Base-by-base conservation (phyloP, 2,329 filamentous ascomycete species). In the Bipolaris cookei region DNA sequence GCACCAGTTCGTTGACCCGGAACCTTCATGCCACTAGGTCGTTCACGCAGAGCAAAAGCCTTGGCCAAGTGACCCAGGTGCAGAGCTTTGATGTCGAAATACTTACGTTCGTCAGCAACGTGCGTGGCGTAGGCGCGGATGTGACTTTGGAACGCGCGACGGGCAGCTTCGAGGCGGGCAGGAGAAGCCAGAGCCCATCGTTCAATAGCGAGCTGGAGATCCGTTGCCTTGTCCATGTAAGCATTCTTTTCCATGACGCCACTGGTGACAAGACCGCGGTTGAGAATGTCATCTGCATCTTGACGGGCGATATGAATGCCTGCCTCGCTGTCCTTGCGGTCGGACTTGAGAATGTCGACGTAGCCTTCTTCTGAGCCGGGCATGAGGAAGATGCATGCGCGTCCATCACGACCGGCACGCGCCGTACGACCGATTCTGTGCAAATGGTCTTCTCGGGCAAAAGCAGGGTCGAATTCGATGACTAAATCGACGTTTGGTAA, bases 61-160 rank as follows among this genome's bases (percentile, higher is more conserved):
- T 99, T 99, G 6, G 94, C 94, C 63, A 95, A 81, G 81, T 99
- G 95, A 3, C 95, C 95, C 6, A 98, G 80, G 75, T 99, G 95
- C 44, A 99, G 80, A 69, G 91, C 86, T 58, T 91, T 92, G 77
- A 97, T 96, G 75, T 98, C 91, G 75, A 99, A 99, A 73, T 90
- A 93, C 50, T 82, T 81, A 50, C 95, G 85, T 79, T 99, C 95
- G 41, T 89, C 88, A 28, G 90, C 88, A 25, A 94, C 86, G 76
- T 99, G 95, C 0, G 95, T 99, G 2, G 95, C 92, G 75, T 99
- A 99, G 0, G 95, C 95, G 52, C 95, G 85, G 52, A 99, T 89
- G 71, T 98, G 93, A 48, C 91, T 95, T 72, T 96, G 92, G 80
- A 91, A 99, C 0, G 89, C 95, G 65, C 91, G 87, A 18, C 92